Conservation (phyloP, 768 basidiomycete species). For the Clitopilus passeckerianus region DNA sequence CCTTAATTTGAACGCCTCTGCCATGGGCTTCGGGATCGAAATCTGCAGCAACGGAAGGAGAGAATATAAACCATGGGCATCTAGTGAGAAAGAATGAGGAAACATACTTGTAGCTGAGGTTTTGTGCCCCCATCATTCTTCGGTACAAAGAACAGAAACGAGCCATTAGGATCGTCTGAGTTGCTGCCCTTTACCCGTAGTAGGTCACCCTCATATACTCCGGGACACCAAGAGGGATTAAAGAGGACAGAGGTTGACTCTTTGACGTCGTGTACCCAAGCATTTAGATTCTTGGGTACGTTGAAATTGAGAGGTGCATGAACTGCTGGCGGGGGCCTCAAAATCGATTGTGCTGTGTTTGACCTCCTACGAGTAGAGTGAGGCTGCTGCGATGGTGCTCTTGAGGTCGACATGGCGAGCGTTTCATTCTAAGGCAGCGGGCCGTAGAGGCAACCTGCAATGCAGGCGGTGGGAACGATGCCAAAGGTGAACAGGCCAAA, state of each 20-base stretch:
- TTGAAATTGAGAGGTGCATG: conserved; percentile 49
- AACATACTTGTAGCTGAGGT: conserved; percentile 58
- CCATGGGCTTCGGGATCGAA: conserved; percentile 68
- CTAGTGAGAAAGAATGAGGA: background rate
- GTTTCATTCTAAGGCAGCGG: background rate
- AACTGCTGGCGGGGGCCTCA: conserved; percentile 29
- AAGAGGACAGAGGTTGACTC: conserved; percentile 56
- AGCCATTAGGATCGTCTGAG: conserved; percentile 31
- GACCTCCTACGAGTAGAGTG: conserved; percentile 61
- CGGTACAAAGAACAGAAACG: conserved; percentile 62
- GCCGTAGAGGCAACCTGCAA: background rate
- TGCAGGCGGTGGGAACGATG: background rate
- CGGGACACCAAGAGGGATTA: conserved; percentile 75
- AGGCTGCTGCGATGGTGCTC: conserved; percentile 59
- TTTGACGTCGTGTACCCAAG: conserved; percentile 73
- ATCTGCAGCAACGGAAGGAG: conserved; percentile 37
- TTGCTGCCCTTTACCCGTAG: conserved; percentile 46
- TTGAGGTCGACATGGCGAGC: conserved; percentile 47
- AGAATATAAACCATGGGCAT: too few relatives aligned
- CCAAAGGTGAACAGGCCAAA: background rate
- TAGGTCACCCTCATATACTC: conserved; percentile 73
- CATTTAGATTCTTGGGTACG: conserved; percentile 56
- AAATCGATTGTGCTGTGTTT: conserved; percentile 68
- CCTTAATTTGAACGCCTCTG: conserved; percentile 64
- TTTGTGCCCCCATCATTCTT: conserved; percentile 58